Conservation (phyloP, 2,329 filamentous ascomycete species). For the Colletotrichum truncatum region DNA sequence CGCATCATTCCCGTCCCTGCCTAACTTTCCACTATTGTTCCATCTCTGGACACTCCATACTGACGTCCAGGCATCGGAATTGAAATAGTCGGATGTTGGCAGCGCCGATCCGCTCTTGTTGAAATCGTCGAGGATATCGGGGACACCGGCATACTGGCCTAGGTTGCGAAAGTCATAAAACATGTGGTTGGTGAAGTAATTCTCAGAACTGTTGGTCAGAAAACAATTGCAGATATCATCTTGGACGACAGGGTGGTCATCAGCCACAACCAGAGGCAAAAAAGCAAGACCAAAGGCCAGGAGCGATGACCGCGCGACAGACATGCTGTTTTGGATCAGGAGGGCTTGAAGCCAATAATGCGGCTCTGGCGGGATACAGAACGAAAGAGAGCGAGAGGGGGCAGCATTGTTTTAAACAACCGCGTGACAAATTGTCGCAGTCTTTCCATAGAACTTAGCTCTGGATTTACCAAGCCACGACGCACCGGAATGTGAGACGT, state of each 20-base stretch:
- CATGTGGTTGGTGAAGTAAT: conserved; percentile 54
- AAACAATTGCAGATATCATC: conserved; percentile 56
- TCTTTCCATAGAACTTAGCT: background rate
- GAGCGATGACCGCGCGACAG: conserved; percentile 34
- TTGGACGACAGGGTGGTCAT: conserved; percentile 34
- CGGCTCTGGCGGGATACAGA: background rate
- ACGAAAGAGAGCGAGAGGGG: background rate
- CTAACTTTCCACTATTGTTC: conserved; percentile 43
- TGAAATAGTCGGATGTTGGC: conserved; percentile 50
- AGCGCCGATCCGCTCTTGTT: conserved; percentile 39
- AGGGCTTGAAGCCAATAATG: background rate
- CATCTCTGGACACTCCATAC: conserved; percentile 50
- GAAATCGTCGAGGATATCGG: conserved; percentile 40
- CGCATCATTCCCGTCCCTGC: conserved; percentile 36
- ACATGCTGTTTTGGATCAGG: conserved; percentile 8
- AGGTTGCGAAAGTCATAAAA: conserved; percentile 62
- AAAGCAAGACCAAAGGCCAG: conserved; percentile 19
- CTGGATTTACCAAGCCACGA: background rate
- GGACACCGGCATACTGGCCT: conserved; percentile 47
- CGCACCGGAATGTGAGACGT: conserved; percentile 29
- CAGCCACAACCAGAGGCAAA: conserved; percentile 5
- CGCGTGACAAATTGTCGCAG: background rate
- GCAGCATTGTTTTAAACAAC: background rate
- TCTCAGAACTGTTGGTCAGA: conserved; percentile 54
- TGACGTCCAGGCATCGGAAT: conserved; percentile 42